A percentile compares a stretch with the other conserved stretches of the same genome.
These are phyloP conservation scores for Cladorrhinum samala DNA, from an alignment of 495 filamentous ascomycete genomes.

Conservation along the genomic window DNA sequence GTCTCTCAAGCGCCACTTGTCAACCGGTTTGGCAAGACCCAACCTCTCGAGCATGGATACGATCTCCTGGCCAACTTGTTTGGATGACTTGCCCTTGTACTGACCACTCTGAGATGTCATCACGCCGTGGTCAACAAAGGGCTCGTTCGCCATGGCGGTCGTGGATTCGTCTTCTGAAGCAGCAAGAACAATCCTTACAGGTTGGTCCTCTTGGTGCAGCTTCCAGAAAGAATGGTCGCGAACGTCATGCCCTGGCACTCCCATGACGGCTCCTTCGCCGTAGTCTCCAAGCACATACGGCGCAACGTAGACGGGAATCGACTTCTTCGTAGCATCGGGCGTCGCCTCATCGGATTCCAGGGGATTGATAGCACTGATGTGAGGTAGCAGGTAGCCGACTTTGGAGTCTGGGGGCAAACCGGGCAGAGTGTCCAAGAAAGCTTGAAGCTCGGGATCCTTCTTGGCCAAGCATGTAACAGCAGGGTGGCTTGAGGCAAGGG, in stretches of 20 bases:
- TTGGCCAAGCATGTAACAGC: slow-evolving; percentile 58
- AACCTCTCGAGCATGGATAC: slow-evolving; percentile 51
- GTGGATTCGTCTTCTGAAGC: slow-evolving; percentile 45
- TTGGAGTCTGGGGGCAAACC: slow-evolving; percentile 65
- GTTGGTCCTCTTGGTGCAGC: slow-evolving; percentile 50
- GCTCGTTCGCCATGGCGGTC: slow-evolving; percentile 31
- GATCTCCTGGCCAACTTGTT: slow-evolving; percentile 56
- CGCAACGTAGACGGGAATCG: slow-evolving; percentile 71
- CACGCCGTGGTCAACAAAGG: slow-evolving; percentile 57
- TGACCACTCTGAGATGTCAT: slow-evolving; percentile 58
- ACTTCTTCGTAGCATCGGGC: slow-evolving; percentile 41
- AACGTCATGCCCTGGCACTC: slow-evolving; percentile 77
- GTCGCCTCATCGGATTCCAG: slow-evolving; percentile 50
- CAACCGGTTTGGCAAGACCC: slow-evolving; percentile 49
- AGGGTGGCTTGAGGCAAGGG: slow-evolving; percentile 66
- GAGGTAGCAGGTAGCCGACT: slow-evolving; percentile 60
- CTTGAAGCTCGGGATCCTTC: slow-evolving; percentile 51
- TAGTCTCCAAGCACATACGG: slow-evolving; percentile 85
- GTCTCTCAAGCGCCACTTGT: slow-evolving; percentile 73
- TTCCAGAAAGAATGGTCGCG: slow-evolving; percentile 77
- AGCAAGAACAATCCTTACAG: slow-evolving; percentile 48
- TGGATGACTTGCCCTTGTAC: slow-evolving; percentile 54
- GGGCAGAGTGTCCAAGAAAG: slow-evolving; percentile 59
- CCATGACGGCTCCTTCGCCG: slow-evolving; percentile 87
- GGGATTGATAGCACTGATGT: slow-evolving; percentile 60